A percentile compares a stretch with the other conserved stretches of the same genome.
These are phyloP conservation scores for Penicillium aurantiogriseum DNA, from an alignment of 2,329 filamentous ascomycete species.

Conservation along the genomic window DNA sequence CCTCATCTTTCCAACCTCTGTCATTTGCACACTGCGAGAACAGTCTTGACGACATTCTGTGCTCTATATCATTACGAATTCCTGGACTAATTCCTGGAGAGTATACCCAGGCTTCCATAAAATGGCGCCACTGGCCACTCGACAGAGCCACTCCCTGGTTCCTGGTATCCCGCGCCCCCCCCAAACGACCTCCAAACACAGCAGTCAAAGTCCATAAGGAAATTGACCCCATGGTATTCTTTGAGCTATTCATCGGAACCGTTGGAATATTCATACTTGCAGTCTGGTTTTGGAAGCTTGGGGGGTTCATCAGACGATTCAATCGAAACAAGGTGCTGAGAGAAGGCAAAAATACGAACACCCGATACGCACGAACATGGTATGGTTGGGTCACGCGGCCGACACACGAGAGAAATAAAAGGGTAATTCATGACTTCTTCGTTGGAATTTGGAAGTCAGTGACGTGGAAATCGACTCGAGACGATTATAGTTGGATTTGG, in stretches of 20 bases:
- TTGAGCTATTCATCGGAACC: constrained; percentile 37
- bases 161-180: constrained; percentile 26
- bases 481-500: constrained; percentile 43
- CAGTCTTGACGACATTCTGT: not conserved
- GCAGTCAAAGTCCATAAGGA: constrained; percentile 25
- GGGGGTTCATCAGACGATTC: constrained; percentile 37
- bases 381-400: constrained; percentile 42
- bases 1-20: not conserved
- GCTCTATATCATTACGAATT: not conserved
- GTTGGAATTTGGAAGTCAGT: constrained; percentile 26
- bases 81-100: constrained; percentile 6
- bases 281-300: constrained; percentile 42
- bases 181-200: constrained; percentile 24
- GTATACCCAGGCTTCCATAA: constrained; percentile 3
- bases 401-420: constrained; percentile 33
- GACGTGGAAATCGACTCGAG: constrained; percentile 36
- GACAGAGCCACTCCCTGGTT: constrained; percentile 25
- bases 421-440: constrained; percentile 20
- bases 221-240: constrained; percentile 32
- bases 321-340: constrained; percentile 34
- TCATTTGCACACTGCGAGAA: not conserved
- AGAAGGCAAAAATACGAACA: constrained; percentile 30
- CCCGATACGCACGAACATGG: constrained; percentile 43
- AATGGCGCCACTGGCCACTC: constrained; percentile 34
- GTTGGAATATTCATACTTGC: constrained; percentile 39